Percentiles rank a stretch among this genome's conserved stretches.
phyloP scores from a whole-genome alignment of 176 grass and related monocot species.

The Bolboschoenus planiculmis region DNA sequence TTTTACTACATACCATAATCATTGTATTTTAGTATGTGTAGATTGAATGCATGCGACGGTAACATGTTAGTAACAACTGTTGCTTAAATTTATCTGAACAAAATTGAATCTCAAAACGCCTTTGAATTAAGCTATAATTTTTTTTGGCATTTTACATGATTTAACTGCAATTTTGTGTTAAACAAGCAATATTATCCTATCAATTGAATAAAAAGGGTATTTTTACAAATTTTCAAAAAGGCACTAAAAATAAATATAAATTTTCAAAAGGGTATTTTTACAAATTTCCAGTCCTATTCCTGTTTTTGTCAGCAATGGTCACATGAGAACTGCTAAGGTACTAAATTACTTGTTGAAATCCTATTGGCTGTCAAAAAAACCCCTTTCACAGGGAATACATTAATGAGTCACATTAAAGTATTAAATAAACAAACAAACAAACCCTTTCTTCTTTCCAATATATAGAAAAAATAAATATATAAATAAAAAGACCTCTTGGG shows the following conservation, averaged over 20 bases:
- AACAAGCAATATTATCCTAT: not conserved
- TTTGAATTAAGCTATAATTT: too few species aligned
- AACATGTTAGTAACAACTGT: not conserved
- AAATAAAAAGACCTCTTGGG: not conserved
- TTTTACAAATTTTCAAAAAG: not conserved
- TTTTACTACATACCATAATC: not conserved
- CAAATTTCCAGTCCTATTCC: not conserved
- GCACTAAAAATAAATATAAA: not conserved
- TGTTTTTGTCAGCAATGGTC: conserved; percentile 18
- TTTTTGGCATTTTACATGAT: not conserved
- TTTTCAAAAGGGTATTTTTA: not conserved
- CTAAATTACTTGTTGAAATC: conserved; percentile 4
- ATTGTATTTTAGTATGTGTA: not conserved
- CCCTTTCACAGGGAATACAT: conserved; percentile 3
- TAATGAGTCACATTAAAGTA: not conserved
- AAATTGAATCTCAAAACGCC: not conserved
- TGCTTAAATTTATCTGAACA: not conserved
- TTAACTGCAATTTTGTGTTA: not conserved
- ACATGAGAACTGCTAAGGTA: conserved; percentile 17
- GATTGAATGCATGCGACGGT: too few species aligned
- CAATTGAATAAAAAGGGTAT: not conserved
- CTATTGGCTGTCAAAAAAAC: conserved; percentile 12
- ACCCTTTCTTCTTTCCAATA: not conserved
- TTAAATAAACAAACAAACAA: too few species aligned
- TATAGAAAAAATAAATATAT: not conserved